Evolutionary conservation across 176 grass and related monocot species (phyloP).

Genomic region (Chrysopogon serrulatus): DNA sequence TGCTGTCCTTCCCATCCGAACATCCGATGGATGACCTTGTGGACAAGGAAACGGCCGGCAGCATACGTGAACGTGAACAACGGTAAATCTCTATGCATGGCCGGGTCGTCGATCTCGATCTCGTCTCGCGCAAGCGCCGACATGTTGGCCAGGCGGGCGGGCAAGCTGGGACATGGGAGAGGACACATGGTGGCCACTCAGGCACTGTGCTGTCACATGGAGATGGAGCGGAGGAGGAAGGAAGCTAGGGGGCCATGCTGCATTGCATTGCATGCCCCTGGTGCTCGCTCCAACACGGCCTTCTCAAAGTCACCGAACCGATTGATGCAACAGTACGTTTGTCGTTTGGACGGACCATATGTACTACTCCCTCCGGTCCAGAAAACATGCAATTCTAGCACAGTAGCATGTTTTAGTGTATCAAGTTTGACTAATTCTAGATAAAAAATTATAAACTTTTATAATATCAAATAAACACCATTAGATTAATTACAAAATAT

Average conservation of each 20-base stretch:
- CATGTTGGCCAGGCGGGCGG: not conserved
- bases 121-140: no score
- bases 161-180: not conserved
- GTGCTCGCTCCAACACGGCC: not conserved
- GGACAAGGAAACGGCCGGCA: no score
- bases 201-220: conserved; percentile 46
- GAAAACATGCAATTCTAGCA: no score
- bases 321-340: conserved; percentile 26
- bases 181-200: conserved; percentile 23
- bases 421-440: no score
- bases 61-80: no score
- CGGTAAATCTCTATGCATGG: not conserved
- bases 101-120: not conserved
- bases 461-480: no score
- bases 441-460: no score
- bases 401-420: no score
- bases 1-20: no score
- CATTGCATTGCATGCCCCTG: not conserved
- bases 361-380: no score
- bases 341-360: conserved; percentile 26
- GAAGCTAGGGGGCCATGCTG: not conserved
- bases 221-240: not conserved
- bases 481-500: no score
- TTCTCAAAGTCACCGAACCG: not conserved
- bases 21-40: no score